Evolutionary conservation across 2,329 filamentous ascomycete genomes (phyloP), one percentile per base, ranked within the genome.

Genomic region (Phialemoniopsis sp.): DNA sequence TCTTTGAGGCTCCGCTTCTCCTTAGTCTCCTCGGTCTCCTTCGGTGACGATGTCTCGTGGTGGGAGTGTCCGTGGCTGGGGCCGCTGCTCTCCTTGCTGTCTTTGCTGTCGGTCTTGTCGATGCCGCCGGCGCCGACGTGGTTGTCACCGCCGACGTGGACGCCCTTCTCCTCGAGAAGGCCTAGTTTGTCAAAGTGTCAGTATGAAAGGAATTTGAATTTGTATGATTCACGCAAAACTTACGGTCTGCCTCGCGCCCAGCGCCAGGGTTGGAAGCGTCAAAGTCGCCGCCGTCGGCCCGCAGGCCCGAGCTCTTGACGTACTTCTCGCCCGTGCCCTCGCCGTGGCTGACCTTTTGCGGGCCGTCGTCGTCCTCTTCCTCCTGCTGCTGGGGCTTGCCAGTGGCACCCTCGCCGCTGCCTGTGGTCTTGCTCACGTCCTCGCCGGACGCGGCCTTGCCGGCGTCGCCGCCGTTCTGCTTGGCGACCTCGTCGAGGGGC

Each of bases 271-370:
- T 73, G 8, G 71, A 63, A 4, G 76, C 80, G 50, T 86, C 82
- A 53, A 85, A 85, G 49, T 85, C 70, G 6, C 82, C 82, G 1
- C 82, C 82, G 30, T 87, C 81, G 13, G 80, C 78, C 28, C 66
- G 60, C 19, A 85, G 56, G 1, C 82, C 82, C 1, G 68, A 71
- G 16, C 70, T 72, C 58, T 72, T 76, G 46, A 82, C 68, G 42
- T 74, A 75, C 50, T 75, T 53, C 55, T 79, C 73, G 7, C 78
- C 78, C 0, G 73, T 78, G 2, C 70, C 73, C 45, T 70, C 61
- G 13, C 59, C 57, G 10, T 56, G 51, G 43, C 59, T 64, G 48
- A 63, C 34, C 26, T 46, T 48, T 15, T 50, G 49, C 3, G 54
- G 44, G n/a, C 44, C 48, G 17, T 55, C 46, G 18, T 48, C 44